A percentile compares a stretch with the other conserved stretches of the same genome.
These are phyloP conservation scores for Cryoendolithus antarcticus DNA, from an alignment of 2,329 filamentous ascomycete species.

Conservation along the genomic window DNA sequence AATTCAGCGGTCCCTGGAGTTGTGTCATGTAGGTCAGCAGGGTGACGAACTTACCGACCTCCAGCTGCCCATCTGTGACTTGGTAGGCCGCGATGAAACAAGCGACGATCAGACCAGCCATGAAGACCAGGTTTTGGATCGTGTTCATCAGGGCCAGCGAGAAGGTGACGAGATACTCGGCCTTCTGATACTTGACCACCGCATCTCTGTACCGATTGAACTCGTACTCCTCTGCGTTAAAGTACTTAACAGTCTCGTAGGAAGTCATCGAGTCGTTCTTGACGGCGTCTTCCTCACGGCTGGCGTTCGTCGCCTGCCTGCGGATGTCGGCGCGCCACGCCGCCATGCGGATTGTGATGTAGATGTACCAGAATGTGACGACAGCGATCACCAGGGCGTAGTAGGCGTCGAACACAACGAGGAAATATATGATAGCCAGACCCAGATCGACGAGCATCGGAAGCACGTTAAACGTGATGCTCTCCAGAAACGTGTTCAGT, in stretches of 20 bases:
- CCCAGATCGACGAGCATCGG: conserved; percentile 88
- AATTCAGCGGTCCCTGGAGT: conserved; percentile 57
- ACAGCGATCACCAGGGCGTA: conserved; percentile 83
- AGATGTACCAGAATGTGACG: conserved; percentile 91
- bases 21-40: conserved; percentile 64
- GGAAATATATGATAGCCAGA: conserved; percentile 73
- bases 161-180: conserved; percentile 44
- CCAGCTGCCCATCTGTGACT: conserved; percentile 48
- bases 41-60: conserved; percentile 57
- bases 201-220: conserved; percentile 45
- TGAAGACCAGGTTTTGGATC: conserved; percentile 52
- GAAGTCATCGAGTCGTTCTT: conserved; percentile 98
- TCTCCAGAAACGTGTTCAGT: conserved; percentile 93
- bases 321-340: conserved; percentile 84
- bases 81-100: conserved; percentile 59
- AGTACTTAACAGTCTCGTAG: conserved; percentile 71
- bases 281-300: conserved; percentile 88
- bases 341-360: conserved; percentile 91
- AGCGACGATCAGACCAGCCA: conserved; percentile 52
- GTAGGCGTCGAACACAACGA: conserved; percentile 67
- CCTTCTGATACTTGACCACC: conserved; percentile 44
- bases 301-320: conserved; percentile 87
- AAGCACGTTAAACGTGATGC: conserved; percentile 88
- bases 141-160: conserved; percentile 49
- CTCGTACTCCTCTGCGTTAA: conserved; percentile 49